These are phyloP conservation scores for Colletotrichum godetiae DNA, from an alignment of 2,329 filamentous ascomycete species.

Conservation along the genomic window DNA sequence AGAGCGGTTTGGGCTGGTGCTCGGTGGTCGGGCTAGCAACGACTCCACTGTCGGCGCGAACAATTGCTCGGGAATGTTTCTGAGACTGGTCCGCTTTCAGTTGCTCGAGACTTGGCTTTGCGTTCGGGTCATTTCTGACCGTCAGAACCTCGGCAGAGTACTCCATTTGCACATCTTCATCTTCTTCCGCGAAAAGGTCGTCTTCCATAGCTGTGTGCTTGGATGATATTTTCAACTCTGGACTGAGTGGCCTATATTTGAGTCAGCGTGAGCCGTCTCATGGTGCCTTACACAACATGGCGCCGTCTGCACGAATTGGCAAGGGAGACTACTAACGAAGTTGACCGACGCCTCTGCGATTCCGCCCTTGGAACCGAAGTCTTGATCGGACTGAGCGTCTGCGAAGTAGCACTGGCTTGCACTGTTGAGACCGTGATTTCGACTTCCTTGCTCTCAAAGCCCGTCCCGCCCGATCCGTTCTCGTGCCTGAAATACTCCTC, in stretches of 20 bases:
- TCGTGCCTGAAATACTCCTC: not conserved
- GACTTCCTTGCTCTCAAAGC: not conserved
- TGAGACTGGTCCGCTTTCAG: slow-evolving; percentile 36
- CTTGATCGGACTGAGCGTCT: slow-evolving; percentile 14
- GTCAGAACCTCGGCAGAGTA: slow-evolving; percentile 51
- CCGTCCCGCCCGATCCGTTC: not conserved
- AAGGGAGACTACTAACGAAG: slow-evolving; percentile 27
- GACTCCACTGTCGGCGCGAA: slow-evolving; percentile 61
- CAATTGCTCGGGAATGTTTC: slow-evolving; percentile 41
- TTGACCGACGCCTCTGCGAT: not conserved
- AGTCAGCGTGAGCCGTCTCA: slow-evolving; percentile 49
- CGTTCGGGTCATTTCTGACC: slow-evolving; percentile 55
- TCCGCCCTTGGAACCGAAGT: slow-evolving; percentile 8
- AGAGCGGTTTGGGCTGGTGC: slow-evolving; percentile 53
- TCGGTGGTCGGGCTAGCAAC: slow-evolving; percentile 58
- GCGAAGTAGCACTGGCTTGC: not conserved
- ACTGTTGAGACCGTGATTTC: slow-evolving; percentile 3
- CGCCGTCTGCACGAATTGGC: slow-evolving; percentile 10
- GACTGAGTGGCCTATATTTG: slow-evolving; percentile 43
- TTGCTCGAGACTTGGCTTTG: slow-evolving; percentile 49
- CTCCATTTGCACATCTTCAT: slow-evolving; percentile 48
- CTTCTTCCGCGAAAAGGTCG: slow-evolving; percentile 59
- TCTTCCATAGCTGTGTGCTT: slow-evolving; percentile 62
- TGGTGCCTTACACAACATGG: slow-evolving; percentile 1
- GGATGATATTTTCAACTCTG: slow-evolving; percentile 55